Evolutionary conservation across 495 filamentous ascomycete species (phyloP).

Genomic region (Friedmanniomyces endolithicus): DNA sequence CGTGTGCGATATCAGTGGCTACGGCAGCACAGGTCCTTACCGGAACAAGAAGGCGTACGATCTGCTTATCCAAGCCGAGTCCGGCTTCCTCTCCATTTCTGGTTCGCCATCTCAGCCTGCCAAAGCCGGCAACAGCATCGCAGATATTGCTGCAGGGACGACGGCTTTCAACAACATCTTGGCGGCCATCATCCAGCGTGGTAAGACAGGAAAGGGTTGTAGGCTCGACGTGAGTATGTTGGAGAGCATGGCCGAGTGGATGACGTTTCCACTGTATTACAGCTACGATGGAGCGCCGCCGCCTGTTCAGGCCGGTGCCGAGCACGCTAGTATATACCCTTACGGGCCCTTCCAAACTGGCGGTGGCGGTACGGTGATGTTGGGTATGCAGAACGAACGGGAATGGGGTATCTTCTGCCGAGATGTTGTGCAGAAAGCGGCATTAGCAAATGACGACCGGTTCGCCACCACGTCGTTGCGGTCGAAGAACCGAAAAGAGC

Average conservation of each 20-base stretch:
- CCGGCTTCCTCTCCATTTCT: constrained; percentile 40
- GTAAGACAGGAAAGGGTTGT: constrained; percentile 33
- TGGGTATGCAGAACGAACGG: constrained; percentile 43
- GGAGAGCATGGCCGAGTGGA: constrained; percentile 45
- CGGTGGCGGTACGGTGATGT: constrained; percentile 38
- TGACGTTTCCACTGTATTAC: constrained; percentile 45
- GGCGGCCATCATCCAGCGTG: constrained; percentile 37
- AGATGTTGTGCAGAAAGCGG: constrained; percentile 26
- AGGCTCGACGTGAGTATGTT: constrained; percentile 43
- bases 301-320: constrained; percentile 35
- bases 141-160: constrained; percentile 40
- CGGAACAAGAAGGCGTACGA: constrained; percentile 45
- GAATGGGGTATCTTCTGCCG: constrained; percentile 40
- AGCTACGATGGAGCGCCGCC: constrained; percentile 32
- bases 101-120: constrained; percentile 36
- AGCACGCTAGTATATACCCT: constrained; percentile 41
- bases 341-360: constrained; percentile 42
- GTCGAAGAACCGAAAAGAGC: constrained; percentile 17
- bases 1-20: constrained; percentile 43
- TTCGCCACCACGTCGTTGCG: constrained; percentile 15
- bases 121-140: constrained; percentile 42
- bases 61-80: constrained; percentile 43
- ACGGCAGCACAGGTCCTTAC: constrained; percentile 40
- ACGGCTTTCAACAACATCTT: constrained; percentile 42
- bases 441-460: constrained; percentile 11